These are phyloP conservation scores for Chiua virens DNA, from an alignment of 768 basidiomycete genomes.

Conservation along the genomic window DNA sequence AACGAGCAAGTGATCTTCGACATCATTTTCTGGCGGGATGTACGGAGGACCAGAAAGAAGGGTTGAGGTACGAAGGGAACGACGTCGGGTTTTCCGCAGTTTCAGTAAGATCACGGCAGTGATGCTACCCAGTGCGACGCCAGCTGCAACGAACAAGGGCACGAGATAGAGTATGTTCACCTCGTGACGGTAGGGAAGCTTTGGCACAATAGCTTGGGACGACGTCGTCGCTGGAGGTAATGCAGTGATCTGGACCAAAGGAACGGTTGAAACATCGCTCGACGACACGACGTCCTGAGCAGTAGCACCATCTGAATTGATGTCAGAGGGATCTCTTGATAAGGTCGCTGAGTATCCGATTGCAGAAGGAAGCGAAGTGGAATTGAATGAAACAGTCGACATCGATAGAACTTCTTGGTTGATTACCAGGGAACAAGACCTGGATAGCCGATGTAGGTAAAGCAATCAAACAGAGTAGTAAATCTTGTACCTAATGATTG, in stretches of 20 bases:
- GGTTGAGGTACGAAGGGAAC: slow-evolving; percentile 14
- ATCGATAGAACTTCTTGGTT: slow-evolving; percentile 15
- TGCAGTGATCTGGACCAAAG: slow-evolving; percentile 36
- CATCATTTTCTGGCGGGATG: slow-evolving; percentile 16
- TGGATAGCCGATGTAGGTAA: slow-evolving; percentile 5
- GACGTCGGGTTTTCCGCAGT: slow-evolving; percentile 5
- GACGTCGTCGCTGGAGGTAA: slow-evolving; percentile 26
- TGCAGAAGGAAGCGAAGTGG: slow-evolving; percentile 42
- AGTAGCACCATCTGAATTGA: background rate
- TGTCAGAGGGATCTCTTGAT: slow-evolving; percentile 1
- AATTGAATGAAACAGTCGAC: slow-evolving; percentile 34
- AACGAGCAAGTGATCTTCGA: slow-evolving; percentile 13
- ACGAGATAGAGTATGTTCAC: slow-evolving; percentile 28
- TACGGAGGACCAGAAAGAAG: slow-evolving; percentile 29
- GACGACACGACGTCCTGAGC: background rate
- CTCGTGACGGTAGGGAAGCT: slow-evolving; percentile 20
- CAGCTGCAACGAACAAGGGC: slow-evolving; percentile 27
- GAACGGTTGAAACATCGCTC: slow-evolving; percentile 8
- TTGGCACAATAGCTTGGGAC: slow-evolving; percentile 12
- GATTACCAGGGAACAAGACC: slow-evolving; percentile 18
- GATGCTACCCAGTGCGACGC: slow-evolving; percentile 25
- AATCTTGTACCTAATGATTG: slow-evolving; percentile 9
- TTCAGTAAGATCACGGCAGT: slow-evolving; percentile 7
- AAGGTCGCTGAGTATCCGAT: slow-evolving; percentile 11
- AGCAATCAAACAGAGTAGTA: background rate